A percentile compares a stretch with the other conserved stretches of the same genome.
Evolutionary conservation across 129 eudicot genomes (phyloP).

Genomic region (Pulicaria dysenterica): DNA sequence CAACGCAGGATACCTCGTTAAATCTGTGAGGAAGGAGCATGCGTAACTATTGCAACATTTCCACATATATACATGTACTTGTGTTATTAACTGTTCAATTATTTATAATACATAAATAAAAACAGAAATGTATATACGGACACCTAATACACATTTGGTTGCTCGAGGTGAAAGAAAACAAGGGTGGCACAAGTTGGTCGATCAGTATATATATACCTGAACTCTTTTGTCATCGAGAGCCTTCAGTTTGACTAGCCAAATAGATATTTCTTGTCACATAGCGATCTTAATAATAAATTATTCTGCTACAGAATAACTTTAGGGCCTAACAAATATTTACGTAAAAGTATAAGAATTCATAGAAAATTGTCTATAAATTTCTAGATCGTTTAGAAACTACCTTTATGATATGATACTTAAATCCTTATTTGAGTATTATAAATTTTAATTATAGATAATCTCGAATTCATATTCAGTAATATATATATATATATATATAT

Average conservation of each 20-base stretch:
- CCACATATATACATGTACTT: not conserved
- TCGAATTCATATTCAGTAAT: too few relatives aligned
- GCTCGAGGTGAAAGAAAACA: conserved; percentile 29
- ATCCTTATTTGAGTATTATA: too few relatives aligned
- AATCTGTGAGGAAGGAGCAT: too few relatives aligned
- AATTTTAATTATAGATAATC: too few relatives aligned
- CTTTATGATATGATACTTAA: too few relatives aligned
- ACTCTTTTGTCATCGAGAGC: conserved; percentile 25
- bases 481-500: too few relatives aligned
- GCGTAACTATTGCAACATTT: too few relatives aligned
- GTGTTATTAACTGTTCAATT: not conserved
- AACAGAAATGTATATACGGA: not conserved
- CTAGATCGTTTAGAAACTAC: not conserved
- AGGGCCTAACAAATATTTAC: too few relatives aligned
- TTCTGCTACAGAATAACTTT: not conserved
- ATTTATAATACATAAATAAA: not conserved
- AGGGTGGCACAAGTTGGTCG: conserved; percentile 33
- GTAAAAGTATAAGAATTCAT: too few relatives aligned
- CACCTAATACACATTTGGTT: conserved; percentile 1
- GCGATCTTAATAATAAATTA: not conserved
- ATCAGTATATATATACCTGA: conserved; percentile 28
- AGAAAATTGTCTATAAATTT: too few relatives aligned
- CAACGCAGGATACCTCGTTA: too few relatives aligned
- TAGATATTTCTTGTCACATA: conserved; percentile 21
- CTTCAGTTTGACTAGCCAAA: conserved; percentile 26